Percentiles rank a stretch among this genome's conserved stretches.
phyloP scores from a whole-genome alignment of 2,329 filamentous ascomycete genomes.

The Pleurostoma richardsiae region DNA sequence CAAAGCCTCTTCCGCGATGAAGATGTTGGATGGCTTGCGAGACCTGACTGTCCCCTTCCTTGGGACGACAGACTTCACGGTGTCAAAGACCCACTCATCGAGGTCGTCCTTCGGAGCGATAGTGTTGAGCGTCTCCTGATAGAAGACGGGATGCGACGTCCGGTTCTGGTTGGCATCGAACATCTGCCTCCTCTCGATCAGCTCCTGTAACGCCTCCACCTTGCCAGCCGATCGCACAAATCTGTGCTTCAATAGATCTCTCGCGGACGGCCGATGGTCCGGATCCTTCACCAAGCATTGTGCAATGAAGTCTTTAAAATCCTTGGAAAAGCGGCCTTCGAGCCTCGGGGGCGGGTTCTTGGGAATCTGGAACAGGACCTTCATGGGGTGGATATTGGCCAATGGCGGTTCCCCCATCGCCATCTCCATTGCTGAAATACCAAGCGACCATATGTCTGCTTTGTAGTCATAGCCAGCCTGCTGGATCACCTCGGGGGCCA shows the following conservation, averaged over 20 bases:
- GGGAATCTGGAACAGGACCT: constrained; percentile 85
- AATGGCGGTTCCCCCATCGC: constrained; percentile 85
- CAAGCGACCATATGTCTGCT: constrained; percentile 89
- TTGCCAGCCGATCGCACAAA: constrained; percentile 87
- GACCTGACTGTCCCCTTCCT: constrained; percentile 48
- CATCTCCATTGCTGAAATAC: constrained; percentile 88
- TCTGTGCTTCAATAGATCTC: constrained; percentile 79
- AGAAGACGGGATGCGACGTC: constrained; percentile 72
- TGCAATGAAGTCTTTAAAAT: constrained; percentile 91
- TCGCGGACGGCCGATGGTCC: constrained; percentile 76
- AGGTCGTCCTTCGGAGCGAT: constrained; percentile 63
- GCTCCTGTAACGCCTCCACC: constrained; percentile 79
- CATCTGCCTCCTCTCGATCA: constrained; percentile 77
- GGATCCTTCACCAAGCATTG: constrained; percentile 91
- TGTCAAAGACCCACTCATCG: constrained; percentile 95
- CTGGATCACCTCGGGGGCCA: constrained; percentile 92
- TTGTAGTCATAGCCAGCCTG: constrained; percentile 81
- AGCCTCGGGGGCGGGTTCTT: constrained; percentile 81
- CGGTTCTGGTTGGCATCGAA: constrained; percentile 71
- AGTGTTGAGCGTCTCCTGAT: constrained; percentile 83
- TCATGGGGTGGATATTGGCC: constrained; percentile 85
- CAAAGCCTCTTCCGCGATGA: constrained; percentile 55
- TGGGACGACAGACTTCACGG: constrained; percentile 68
- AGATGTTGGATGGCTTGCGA: constrained; percentile 52
- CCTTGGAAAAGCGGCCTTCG: constrained; percentile 79